Evolutionary conservation across 2,329 filamentous ascomycete genomes (phyloP), one percentile per base, ranked within the genome.

Genomic region (Aspergillus fumigatus): DNA sequence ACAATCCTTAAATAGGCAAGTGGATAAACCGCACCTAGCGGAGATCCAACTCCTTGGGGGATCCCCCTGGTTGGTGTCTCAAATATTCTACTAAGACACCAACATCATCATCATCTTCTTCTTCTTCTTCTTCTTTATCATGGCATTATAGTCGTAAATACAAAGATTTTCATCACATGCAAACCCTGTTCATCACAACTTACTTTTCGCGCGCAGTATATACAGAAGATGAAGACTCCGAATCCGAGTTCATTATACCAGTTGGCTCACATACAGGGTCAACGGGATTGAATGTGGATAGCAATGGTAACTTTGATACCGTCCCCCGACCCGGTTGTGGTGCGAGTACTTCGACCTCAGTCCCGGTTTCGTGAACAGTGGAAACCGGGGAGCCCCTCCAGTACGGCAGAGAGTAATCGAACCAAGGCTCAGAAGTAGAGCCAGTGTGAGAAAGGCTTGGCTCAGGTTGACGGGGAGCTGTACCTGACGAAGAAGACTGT

Each of bases 171-270:
- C 14, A 38, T 17, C n/a, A 23, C 21, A 23, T 23, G 10, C n/a
- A 23, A 23, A 19, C 21, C 41, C 9, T 8, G 7, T 21, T 29
- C 43, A 53, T 48, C 29, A 49, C 14, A 14, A 32, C 55, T 14
- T 48, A 50, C 1, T 45, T 57, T 40, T 69, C 66, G 8, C 57
- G 56, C 2, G 67, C 68, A 45, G 68, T 70, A 49, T 65, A 69
- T 21, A 67, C 61, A 23, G 65, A 67, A 41, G 59, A 60, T 32
- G 62, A 57, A 5, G 66, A 68, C 7, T 61, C 63, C 11, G 59
- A 50, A 47, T 68, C 66, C 4, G 64, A 65, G 29, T 50, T 27
- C 32, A 50, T 54, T 54, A 53, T 50, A 7, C 38, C 6, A 19
- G 10, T 35, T 43, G n/a, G 2, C 32, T 47, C 35, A 32, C 21